phyloP scores from a whole-genome alignment of 2,329 filamentous ascomycete species.

The Cladophialophora yegresii region DNA sequence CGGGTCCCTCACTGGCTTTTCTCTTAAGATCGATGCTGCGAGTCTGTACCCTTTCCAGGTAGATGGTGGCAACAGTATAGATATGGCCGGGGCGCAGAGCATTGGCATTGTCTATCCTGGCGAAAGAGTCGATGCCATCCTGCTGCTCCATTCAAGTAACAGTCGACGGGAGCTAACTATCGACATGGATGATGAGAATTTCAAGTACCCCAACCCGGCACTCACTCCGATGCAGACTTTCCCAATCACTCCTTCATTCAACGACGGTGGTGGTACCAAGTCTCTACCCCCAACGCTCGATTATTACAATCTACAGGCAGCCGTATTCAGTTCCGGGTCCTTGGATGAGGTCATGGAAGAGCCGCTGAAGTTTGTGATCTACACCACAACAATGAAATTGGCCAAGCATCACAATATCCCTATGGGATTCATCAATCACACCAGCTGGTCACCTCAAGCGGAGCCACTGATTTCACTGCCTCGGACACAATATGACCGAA shows the following conservation, averaged over 20 bases:
- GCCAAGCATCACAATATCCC: conserved; percentile 48
- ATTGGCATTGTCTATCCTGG: conserved; percentile 50
- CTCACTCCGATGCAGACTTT: conserved; percentile 46
- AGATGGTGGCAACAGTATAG: conserved; percentile 45
- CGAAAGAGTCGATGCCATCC: conserved; percentile 49
- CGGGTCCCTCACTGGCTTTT: conserved; percentile 64
- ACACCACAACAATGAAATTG: conserved; percentile 51
- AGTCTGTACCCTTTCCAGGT: conserved; percentile 48
- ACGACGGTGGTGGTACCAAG: neutral
- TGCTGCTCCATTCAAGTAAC: conserved; percentile 28
- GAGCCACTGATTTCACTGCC: conserved; percentile 41
- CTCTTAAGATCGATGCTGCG: conserved; percentile 41
- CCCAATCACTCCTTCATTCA: conserved; percentile 32
- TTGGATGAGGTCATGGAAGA: conserved; percentile 38
- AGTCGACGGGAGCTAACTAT: conserved; percentile 24
- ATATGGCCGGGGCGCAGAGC: conserved; percentile 38
- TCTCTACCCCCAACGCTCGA: neutral
- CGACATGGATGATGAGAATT: conserved; percentile 31
- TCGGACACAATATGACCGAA: conserved; percentile 45
- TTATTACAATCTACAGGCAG: conserved; percentile 37
- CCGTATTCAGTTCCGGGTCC: conserved; percentile 39
- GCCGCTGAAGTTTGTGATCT: conserved; percentile 44
- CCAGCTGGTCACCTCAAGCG: conserved; percentile 48
- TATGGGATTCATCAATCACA: conserved; percentile 53
- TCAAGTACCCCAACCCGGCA: conserved; percentile 51